Conservation (phyloP, 2,329 filamentous ascomycete species). For the Exutisphaerella laricina region DNA sequence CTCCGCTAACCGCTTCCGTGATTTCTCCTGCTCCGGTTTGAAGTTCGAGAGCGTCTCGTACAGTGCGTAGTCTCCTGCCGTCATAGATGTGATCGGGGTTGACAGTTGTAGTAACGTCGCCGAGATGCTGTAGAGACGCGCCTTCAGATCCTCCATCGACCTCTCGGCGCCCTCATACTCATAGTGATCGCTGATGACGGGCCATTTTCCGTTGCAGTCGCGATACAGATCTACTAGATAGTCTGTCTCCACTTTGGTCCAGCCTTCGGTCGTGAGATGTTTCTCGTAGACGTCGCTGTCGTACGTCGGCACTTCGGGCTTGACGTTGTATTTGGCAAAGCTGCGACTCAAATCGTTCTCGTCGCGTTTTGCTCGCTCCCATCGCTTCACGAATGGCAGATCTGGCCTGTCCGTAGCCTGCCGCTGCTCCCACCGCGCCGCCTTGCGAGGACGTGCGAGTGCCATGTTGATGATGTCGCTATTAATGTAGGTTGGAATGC, state of each 20-base stretch:
- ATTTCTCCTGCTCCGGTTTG: slow-evolving; percentile 70
- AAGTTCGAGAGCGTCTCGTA: slow-evolving; percentile 86
- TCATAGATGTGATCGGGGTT: slow-evolving; percentile 82
- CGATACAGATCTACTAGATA: slow-evolving; percentile 71
- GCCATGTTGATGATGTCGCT: neutral
- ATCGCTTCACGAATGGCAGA: neutral
- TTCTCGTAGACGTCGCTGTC: slow-evolving; percentile 80
- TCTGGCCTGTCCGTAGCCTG: neutral
- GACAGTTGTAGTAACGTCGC: slow-evolving; percentile 75
- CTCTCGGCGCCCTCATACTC: slow-evolving; percentile 39
- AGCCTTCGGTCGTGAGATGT: slow-evolving; percentile 63
- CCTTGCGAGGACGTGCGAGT: neutral
- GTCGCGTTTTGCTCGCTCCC: slow-evolving; percentile 5
- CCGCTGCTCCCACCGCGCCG: slow-evolving; percentile 1
- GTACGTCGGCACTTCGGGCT: slow-evolving; percentile 72
- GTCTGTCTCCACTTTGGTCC: slow-evolving; percentile 90
- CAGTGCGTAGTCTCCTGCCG: slow-evolving; percentile 70
- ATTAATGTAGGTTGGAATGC: too few species aligned
- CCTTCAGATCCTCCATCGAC: slow-evolving; percentile 84
- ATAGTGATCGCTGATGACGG: slow-evolving; percentile 88
- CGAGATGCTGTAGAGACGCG: slow-evolving; percentile 81
- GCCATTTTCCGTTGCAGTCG: slow-evolving; percentile 84
- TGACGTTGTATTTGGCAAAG: slow-evolving; percentile 85
- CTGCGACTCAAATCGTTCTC: slow-evolving; percentile 2
- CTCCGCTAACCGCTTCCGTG: slow-evolving; percentile 78